phyloP scores from a whole-genome alignment of 2,329 filamentous ascomycete genomes.

The Epichloe hybrida region DNA sequence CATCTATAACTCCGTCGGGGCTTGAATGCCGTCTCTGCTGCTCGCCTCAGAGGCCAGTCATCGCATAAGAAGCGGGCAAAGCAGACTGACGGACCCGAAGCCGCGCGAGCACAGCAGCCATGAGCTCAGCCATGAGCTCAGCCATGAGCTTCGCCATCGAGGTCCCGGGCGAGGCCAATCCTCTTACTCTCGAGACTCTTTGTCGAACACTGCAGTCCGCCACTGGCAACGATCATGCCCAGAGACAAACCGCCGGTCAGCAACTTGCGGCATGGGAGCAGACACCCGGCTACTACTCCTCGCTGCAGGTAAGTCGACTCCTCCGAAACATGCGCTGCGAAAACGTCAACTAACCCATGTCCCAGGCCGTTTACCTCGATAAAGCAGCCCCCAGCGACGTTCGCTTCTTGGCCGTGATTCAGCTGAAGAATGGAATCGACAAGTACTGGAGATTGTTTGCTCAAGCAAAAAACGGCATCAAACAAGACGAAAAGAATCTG shows the following conservation, averaged over 20 bases:
- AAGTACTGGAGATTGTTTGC: slow-evolving; percentile 71
- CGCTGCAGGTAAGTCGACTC: slow-evolving; percentile 44
- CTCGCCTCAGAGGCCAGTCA: not conserved
- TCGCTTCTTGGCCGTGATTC: slow-evolving; percentile 81
- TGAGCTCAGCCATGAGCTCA: not conserved
- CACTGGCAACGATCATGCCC: slow-evolving; percentile 45
- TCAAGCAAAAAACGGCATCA: slow-evolving; percentile 46
- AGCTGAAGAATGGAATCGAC: slow-evolving; percentile 93
- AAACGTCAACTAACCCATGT: not conserved
- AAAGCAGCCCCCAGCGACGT: slow-evolving; percentile 61
- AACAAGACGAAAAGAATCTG: slow-evolving; percentile 58
- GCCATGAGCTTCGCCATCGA: slow-evolving; percentile 62
- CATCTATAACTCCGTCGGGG: not conserved
- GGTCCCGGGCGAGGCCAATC: slow-evolving; percentile 67
- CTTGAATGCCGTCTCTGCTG: not conserved
- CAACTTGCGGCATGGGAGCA: slow-evolving; percentile 63
- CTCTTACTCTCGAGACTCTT: slow-evolving; percentile 49
- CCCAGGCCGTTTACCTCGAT: slow-evolving; percentile 68
- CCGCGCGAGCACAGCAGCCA: not conserved
- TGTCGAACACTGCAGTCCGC: slow-evolving; percentile 51
- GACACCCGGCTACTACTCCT: slow-evolving; percentile 50
- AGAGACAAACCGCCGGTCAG: slow-evolving; percentile 53
- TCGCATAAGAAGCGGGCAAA: not conserved
- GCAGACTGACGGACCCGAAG: not conserved
- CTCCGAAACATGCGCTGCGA: not conserved